Percentiles rank a stretch among this genome's conserved stretches.
Evolutionary conservation across 2,329 filamentous ascomycete genomes (phyloP).

Genomic region (Colletotrichum godetiae): DNA sequence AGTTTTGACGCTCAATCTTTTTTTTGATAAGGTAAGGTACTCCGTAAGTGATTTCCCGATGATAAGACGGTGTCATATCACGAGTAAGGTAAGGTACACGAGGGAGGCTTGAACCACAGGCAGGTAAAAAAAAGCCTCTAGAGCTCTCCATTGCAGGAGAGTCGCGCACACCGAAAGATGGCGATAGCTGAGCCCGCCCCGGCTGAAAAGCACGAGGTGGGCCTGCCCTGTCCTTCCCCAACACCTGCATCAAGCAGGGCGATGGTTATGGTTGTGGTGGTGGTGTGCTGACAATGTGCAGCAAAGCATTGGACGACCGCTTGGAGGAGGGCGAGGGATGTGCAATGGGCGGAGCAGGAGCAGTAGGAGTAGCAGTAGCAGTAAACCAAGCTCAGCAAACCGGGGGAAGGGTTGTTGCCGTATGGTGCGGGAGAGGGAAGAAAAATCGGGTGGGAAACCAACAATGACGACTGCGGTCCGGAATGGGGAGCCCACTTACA

Average conservation of each 20-base stretch:
- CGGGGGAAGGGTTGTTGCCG: not conserved
- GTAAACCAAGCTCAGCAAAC: constrained; percentile 3
- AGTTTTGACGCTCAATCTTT: constrained; percentile 11
- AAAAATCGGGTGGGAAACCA: not conserved
- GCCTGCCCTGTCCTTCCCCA: constrained; percentile 4
- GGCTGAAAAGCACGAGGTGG: constrained; percentile 6
- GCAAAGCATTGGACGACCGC: constrained; percentile 25
- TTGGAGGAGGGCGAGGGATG: constrained; percentile 1
- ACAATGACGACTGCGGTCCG: constrained; percentile 17
- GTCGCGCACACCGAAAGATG: not conserved
- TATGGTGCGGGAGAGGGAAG: not conserved
- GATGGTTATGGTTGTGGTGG: not conserved
- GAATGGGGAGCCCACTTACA: constrained; percentile 27
- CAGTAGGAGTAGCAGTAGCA: not conserved
- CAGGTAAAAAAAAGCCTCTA: constrained; percentile 9
- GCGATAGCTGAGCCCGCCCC: constrained; percentile 19
- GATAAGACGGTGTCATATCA: constrained; percentile 25
- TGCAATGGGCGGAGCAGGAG: not conserved
- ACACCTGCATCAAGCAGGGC: not conserved
- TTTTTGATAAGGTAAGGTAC: not conserved
- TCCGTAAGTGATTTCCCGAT: not conserved
- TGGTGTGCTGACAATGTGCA: constrained; percentile 31
- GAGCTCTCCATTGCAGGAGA: not conserved
- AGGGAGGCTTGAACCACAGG: constrained; percentile 11
- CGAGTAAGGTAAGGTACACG: constrained; percentile 23